Evolutionary conservation across 768 basidiomycete species (phyloP), one percentile per base, ranked within the genome.

Genomic region (Krasilnikovozyma curviuscula): DNA sequence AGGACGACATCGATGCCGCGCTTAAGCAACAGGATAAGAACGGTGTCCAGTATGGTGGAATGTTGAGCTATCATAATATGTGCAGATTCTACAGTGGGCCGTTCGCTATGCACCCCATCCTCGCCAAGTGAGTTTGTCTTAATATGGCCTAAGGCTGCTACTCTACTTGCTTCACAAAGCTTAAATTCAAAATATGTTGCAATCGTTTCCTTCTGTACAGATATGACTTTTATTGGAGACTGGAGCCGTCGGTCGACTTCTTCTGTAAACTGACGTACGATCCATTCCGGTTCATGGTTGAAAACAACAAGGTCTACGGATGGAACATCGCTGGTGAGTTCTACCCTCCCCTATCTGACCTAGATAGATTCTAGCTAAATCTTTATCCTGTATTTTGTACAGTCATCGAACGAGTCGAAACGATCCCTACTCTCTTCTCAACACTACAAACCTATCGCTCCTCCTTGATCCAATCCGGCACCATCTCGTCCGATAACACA

Each of bases 171-270:
- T 34, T 34, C n/a, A n/a, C n/a, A n/a, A n/a, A n/a, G n/a, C n/a
- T n/a, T n/a, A n/a, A n/a, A n/a, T n/a, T n/a, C n/a, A n/a, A n/a
- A n/a, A n/a, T n/a, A n/a, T n/a, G n/a, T n/a, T n/a, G n/a, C n/a
- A n/a, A n/a, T n/a, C n/a, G n/a, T n/a, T n/a, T n/a, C 18, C 16
- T n/a, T 6, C 5, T 16, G 14, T 30, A 9, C 43, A 44, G 41
- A 10, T 49, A 34, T 28, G 39, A 49, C 18, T 49, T 40, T 40
- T 49, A 49, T 30, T 49, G 48, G 48, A 23, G 48, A 13, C 40
- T 49, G 16, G 48, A 49, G 34, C 48, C 48, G n/a, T 32, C 21
- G 46, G 48, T 49, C 40, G 33, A 49, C 25, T 49, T 49, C 32
- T 49, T 34, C 31, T 49, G 48, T 35, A 43, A 42, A 21, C 40